phyloP scores from a whole-genome alignment of 2,329 filamentous ascomycete genomes.

The Talaromyces amestolkiae region DNA sequence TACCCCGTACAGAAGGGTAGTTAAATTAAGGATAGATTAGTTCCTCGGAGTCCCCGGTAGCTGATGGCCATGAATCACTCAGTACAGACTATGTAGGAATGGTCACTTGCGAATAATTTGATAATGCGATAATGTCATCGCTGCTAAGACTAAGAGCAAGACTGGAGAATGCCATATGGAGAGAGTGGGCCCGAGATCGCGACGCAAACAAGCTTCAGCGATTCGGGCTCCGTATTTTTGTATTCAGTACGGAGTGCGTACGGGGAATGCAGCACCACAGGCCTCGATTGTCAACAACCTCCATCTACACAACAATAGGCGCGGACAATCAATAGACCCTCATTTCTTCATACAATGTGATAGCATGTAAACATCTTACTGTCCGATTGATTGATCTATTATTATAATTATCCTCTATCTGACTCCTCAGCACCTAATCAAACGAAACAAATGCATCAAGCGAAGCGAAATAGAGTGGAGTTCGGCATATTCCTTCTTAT shows the following conservation, averaged over 20 bases:
- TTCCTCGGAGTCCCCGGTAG: background rate
- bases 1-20: background rate
- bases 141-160: background rate
- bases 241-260: background rate
- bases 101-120: background rate
- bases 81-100: background rate
- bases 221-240: background rate
- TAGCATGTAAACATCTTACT: background rate
- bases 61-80: background rate
- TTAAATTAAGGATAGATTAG: background rate
- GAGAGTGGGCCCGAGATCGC: constrained; percentile 1
- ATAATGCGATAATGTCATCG: background rate
- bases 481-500: background rate
- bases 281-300: background rate
- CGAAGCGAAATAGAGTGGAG: constrained; percentile 1
- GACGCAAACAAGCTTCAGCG: constrained; percentile 8
- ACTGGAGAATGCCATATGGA: background rate
- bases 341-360: background rate
- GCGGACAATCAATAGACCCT: background rate
- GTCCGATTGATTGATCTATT: background rate
- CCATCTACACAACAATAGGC: background rate
- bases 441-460: constrained; percentile 6
- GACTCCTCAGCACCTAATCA: background rate
- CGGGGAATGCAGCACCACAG: background rate
- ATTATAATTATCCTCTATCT: background rate